These are phyloP conservation scores for Drechslera avenae DNA, from an alignment of 2,329 filamentous ascomycete genomes.

Conservation along the genomic window DNA sequence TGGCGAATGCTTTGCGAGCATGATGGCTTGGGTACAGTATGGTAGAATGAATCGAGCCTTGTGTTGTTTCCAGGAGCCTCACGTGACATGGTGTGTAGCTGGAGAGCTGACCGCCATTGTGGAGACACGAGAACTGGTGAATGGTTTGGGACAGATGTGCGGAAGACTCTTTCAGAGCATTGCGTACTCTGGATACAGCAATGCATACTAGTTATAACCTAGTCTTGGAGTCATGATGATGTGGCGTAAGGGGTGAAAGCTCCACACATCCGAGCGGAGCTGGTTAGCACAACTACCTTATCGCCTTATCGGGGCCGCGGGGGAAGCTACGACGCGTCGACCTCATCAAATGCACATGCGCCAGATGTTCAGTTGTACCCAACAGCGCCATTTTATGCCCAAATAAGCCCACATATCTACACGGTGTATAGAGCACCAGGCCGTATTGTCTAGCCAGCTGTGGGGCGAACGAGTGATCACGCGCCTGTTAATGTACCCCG, in stretches of 20 bases:
- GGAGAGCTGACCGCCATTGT: too few relatives aligned
- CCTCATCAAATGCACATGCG: background rate
- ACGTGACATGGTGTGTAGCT: too few relatives aligned
- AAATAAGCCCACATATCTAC: background rate
- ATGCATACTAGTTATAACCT: too few relatives aligned
- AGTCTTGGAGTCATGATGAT: too few relatives aligned
- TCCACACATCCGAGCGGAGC: background rate
- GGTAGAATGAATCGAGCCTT: too few relatives aligned
- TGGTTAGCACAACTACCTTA: constrained; percentile 19
- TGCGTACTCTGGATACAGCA: too few relatives aligned
- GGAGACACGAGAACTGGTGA: too few relatives aligned
- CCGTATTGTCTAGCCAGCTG: background rate
- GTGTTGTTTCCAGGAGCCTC: too few relatives aligned
- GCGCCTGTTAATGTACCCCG: constrained; percentile 30
- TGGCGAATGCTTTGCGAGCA: constrained; percentile 24
- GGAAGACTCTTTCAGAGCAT: too few relatives aligned
- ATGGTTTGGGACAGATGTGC: too few relatives aligned
- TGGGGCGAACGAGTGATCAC: constrained; percentile 27
- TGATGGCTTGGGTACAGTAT: background rate
- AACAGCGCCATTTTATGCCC: background rate
- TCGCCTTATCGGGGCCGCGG: constrained; percentile 25
- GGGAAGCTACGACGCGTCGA: constrained; percentile 9
- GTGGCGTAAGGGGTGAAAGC: too few relatives aligned
- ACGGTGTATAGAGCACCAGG: background rate
- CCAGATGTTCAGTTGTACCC: background rate